phyloP scores from a whole-genome alignment of 148 eudicot species.

The Rhododendron ovatum region DNA sequence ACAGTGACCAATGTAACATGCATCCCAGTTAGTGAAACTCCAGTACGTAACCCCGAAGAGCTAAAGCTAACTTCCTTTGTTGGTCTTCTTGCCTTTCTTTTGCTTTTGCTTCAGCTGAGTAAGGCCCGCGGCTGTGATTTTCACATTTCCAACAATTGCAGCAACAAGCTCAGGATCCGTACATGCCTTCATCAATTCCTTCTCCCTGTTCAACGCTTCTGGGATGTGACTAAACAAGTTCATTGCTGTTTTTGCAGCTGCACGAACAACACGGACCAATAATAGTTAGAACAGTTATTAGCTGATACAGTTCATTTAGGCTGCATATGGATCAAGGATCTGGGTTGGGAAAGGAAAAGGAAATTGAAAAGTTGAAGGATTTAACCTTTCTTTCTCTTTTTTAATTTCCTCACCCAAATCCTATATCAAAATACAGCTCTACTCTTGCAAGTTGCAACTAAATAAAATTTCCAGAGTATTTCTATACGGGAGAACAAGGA shows the following conservation, averaged over 20 bases:
- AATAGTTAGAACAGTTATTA: neutral
- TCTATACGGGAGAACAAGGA: neutral
- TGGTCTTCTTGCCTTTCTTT: conserved; percentile 78
- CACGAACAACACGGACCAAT: conserved; percentile 11
- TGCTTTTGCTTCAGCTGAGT: conserved; percentile 92
- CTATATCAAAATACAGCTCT: neutral
- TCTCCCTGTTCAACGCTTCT: conserved; percentile 68
- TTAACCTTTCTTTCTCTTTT: neutral
- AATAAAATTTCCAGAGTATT: neutral
- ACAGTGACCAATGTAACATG: neutral
- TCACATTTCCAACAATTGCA: conserved; percentile 82
- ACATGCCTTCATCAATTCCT: conserved; percentile 97
- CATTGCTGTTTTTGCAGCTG: conserved; percentile 94
- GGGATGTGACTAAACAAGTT: conserved; percentile 83
- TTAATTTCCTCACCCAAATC: neutral
- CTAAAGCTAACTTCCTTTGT: conserved; percentile 31
- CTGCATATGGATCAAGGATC: neutral
- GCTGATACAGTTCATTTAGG: neutral
- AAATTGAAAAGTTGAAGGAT: neutral
- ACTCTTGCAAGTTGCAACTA: neutral
- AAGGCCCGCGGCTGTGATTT: conserved; percentile 83
- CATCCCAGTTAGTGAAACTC: neutral
- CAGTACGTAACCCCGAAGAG: neutral
- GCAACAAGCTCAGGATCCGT: conserved; percentile 93
- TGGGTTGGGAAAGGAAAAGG: neutral